phyloP scores from a whole-genome alignment of 345 rosid species.

The Linum lewisii region DNA sequence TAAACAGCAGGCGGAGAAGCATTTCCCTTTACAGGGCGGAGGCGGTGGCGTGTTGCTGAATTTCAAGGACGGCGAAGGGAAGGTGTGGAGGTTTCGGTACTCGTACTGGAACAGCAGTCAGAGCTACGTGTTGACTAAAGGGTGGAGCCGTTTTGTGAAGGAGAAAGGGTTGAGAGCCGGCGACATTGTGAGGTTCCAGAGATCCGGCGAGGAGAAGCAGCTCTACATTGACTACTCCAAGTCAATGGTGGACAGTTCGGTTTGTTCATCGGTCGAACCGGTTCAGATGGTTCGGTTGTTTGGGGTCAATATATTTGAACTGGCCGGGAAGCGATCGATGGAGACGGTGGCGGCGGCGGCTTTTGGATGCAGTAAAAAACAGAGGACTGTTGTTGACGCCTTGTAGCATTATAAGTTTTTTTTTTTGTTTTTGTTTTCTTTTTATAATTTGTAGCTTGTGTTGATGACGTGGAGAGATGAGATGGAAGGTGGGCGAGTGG shows the following conservation, averaged over 20 bases:
- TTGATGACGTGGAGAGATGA: neutral
- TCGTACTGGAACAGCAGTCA: constrained; percentile 98
- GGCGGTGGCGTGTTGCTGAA: constrained; percentile 41
- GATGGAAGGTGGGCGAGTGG: neutral
- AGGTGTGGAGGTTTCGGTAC: constrained; percentile 86
- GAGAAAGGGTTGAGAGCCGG: constrained; percentile 77
- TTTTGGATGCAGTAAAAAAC: neutral
- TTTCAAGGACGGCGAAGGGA: constrained; percentile 62
- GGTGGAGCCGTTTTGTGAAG: constrained; percentile 90
- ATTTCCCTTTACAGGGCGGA: constrained; percentile 18
- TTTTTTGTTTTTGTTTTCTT: too few species aligned
- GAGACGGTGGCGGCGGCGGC: neutral
- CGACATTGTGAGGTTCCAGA: constrained; percentile 63
- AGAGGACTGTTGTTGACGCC: neutral
- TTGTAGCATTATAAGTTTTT: neutral
- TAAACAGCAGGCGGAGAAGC: constrained; percentile 69
- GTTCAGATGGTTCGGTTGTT: constrained; percentile 57
- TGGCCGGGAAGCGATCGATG: neutral
- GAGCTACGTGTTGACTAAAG: constrained; percentile 86
- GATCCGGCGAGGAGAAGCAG: constrained; percentile 65
- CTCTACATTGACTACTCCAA: constrained; percentile 48
- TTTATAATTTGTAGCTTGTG: too few species aligned
- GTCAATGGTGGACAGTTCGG: constrained; percentile 11
- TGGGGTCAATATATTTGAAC: constrained; percentile 48
- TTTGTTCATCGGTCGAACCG: constrained; percentile 22